These are phyloP conservation scores for Camellia oleifera DNA, from an alignment of 179 eudicot species.

Conservation along the genomic window DNA sequence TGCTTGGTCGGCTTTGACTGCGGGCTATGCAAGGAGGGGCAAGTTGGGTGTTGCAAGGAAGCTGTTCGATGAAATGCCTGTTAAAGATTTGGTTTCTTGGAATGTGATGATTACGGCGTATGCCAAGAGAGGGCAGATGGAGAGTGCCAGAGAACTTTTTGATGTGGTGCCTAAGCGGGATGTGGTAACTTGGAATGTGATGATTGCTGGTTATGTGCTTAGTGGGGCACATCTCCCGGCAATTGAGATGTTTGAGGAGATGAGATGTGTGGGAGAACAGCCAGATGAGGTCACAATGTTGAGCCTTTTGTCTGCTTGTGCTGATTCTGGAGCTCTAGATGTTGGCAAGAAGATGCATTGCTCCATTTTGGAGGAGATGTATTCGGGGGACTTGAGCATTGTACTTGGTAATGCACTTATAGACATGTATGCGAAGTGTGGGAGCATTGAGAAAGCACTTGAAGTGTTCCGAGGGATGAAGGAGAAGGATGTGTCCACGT, in stretches of 20 bases:
- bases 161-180: slow-evolving; percentile 40
- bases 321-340: slow-evolving; percentile 48
- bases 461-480: slow-evolving; percentile 39
- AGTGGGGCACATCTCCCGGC: slow-evolving; percentile 32
- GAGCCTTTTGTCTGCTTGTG: slow-evolving; percentile 55
- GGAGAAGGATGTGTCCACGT: slow-evolving; percentile 43
- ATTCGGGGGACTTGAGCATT: slow-evolving; percentile 30
- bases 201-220: slow-evolving; percentile 54
- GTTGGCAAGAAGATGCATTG: slow-evolving; percentile 51
- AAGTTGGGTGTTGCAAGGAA: slow-evolving; percentile 37
- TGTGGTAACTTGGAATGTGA: slow-evolving; percentile 60
- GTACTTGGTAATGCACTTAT: slow-evolving; percentile 47
- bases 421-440: slow-evolving; percentile 67
- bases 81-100: slow-evolving; percentile 55
- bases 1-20: slow-evolving; percentile 58
- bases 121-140: slow-evolving; percentile 50
- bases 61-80: slow-evolving; percentile 48
- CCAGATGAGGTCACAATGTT: slow-evolving; percentile 59
- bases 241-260: slow-evolving; percentile 44
- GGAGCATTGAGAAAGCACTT: slow-evolving; percentile 43
- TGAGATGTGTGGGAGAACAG: slow-evolving; percentile 32
- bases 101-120: slow-evolving; percentile 60
- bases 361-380: slow-evolving; percentile 32
- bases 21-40: slow-evolving; percentile 58
- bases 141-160: slow-evolving; percentile 43